Base-by-base conservation (phyloP, 2,329 filamentous ascomycete species). In the Aspergillus brasiliensis region DNA sequence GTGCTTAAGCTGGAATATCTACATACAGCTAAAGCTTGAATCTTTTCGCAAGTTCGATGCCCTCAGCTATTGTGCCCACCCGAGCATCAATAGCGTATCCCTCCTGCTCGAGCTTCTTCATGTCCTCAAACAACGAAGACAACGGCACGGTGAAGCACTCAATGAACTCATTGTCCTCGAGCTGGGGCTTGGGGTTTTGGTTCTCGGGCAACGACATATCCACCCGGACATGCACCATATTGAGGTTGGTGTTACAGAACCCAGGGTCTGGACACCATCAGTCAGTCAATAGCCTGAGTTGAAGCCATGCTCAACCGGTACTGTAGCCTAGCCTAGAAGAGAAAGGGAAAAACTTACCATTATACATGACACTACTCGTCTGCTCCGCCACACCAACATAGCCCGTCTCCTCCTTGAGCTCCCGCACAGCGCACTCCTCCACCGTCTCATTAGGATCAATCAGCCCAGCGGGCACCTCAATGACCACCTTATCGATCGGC, bases 161-260 rank as follows among this genome's bases (percentile, higher is more conserved):
- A 69, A 94, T 93, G 71, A 92, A 93, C 76, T 94, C 91, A 63
- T 87, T 88, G 25, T 92, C 90, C 71, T 94, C 90, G 6, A 93
- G 81, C 70, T 89, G 79, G 0, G 90, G 87, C 73, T 87, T 82
- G 1, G 86, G 86, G 56, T 90, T 81, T 71, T 88, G 84, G 71
- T 94, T 94, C 67, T 87, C 87, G 0, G 88, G 83, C 1, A 86
- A 78, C 4, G 78, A 82, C 82, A 90, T 85, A 73, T 94, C 89
- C 63, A 94, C 85, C 1, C 81, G 83, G 44, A 93, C 85, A 70
- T 93, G 90, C 13, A 93, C 86, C 77, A 82, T 80, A 55, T 81
- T 80, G 25, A 81, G 71, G 61, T 81, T 82, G 15, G 80, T 81
- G 59, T 81, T 82, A 65, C 78, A 81, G 57, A 82, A 78, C 13